These are phyloP conservation scores for Helminthosporium solani DNA, from an alignment of 2,329 filamentous ascomycete species.

Conservation along the genomic window DNA sequence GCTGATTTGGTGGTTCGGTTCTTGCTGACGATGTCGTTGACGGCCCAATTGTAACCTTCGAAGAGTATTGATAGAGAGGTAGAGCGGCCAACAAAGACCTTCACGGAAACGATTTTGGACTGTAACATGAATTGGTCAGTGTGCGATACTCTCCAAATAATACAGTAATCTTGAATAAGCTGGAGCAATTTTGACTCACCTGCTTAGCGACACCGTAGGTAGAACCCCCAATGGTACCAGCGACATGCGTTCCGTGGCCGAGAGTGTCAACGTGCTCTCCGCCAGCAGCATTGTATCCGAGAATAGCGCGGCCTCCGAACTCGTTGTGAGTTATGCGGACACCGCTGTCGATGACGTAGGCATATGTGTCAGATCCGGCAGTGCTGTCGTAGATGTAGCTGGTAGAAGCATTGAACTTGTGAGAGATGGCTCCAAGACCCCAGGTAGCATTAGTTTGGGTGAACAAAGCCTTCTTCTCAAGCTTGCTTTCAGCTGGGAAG, in stretches of 20 bases:
- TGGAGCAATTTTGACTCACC: too few relatives aligned
- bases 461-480: constrained; percentile 15
- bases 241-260: constrained; percentile 40
- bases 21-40: constrained; percentile 36
- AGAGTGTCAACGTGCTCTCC: constrained; percentile 24
- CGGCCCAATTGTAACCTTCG: constrained; percentile 36
- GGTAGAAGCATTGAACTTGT: constrained; percentile 16
- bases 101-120: constrained; percentile 39
- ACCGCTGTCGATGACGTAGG: constrained; percentile 66
- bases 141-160: too few relatives aligned
- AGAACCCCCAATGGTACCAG: constrained; percentile 30
- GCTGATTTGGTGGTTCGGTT: constrained; percentile 30
- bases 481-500: too few relatives aligned
- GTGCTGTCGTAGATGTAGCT: constrained; percentile 30
- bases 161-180: too few relatives aligned
- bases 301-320: constrained; percentile 32
- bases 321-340: constrained; percentile 55
- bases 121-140: too few relatives aligned
- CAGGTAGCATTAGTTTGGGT: constrained; percentile 29
- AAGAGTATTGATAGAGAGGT: constrained; percentile 28
- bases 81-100: constrained; percentile 29
- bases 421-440: constrained; percentile 35
- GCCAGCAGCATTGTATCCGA: constrained; percentile 30
- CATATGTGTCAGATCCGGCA: constrained; percentile 28
- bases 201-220: constrained; percentile 39